phyloP scores from a whole-genome alignment of 441 rosid species.

The Pelargonium exstipulatum region DNA sequence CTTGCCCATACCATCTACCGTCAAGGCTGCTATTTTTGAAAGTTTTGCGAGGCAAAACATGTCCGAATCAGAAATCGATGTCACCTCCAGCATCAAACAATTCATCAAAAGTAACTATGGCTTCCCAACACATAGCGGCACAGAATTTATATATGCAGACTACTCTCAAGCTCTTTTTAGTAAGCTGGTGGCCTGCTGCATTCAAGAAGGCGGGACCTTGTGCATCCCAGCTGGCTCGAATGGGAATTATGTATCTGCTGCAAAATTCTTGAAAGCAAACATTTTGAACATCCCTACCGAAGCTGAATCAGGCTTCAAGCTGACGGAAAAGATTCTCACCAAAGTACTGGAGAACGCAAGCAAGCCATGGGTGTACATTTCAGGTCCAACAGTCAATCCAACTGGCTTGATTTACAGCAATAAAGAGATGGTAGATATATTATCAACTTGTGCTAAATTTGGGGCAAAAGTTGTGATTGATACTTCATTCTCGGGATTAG shows the following conservation, averaged over 20 bases:
- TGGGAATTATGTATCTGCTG: conserved; percentile 71
- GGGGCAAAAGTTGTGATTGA: conserved; percentile 83
- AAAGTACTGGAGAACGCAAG: conserved; percentile 44
- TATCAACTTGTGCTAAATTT: conserved; percentile 58
- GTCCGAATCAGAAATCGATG: conserved; percentile 77
- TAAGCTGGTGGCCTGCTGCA: conserved; percentile 70
- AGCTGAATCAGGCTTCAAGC: conserved; percentile 53
- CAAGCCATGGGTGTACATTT: conserved; percentile 82
- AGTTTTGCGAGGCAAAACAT: conserved; percentile 86
- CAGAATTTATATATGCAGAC: conserved; percentile 71
- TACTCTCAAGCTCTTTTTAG: conserved; percentile 65
- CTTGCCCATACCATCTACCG: conserved; percentile 66
- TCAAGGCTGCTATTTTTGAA: conserved; percentile 86
- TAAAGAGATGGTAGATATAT: conserved; percentile 53
- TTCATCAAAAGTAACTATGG: conserved; percentile 54
- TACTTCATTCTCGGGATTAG: conserved; percentile 86
- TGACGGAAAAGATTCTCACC: conserved; percentile 45
- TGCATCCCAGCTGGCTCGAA: conserved; percentile 85
- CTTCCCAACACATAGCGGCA: conserved; percentile 43
- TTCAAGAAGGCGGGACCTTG: conserved; percentile 77
- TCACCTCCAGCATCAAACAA: conserved; percentile 60
- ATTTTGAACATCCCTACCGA: conserved; percentile 50
- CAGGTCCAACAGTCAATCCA: conserved; percentile 86
- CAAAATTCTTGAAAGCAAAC: conserved; percentile 67
- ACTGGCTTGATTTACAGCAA: conserved; percentile 72